Percentiles rank a stretch among this genome's conserved stretches.
phyloP scores from a whole-genome alignment of 805 yeast species.

The Zygotorulaspora sp. region DNA sequence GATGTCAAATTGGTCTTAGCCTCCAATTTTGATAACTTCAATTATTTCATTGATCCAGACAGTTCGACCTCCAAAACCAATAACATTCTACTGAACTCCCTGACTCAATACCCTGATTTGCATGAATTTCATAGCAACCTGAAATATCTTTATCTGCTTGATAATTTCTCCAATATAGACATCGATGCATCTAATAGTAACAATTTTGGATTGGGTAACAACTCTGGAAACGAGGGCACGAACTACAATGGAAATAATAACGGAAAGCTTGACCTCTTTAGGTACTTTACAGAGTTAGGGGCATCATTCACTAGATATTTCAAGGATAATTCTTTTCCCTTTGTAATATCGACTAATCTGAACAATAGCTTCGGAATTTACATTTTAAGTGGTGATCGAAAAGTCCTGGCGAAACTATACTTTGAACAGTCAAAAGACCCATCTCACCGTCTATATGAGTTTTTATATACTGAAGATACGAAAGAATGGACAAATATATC shows the following conservation, averaged over 20 bases:
- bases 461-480: conserved; percentile 18
- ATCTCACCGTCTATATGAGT: conserved; percentile 29
- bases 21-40: conserved; percentile 36
- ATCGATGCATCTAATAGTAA: conserved; percentile 20
- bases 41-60: conserved; percentile 27
- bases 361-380: conserved; percentile 32
- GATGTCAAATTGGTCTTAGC: conserved; percentile 37
- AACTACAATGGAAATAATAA: conserved; percentile 2
- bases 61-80: conserved; percentile 6
- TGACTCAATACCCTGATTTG: conserved; percentile 27
- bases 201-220: conserved; percentile 5
- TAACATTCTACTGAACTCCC: conserved; percentile 32
- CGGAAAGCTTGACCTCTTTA: conserved; percentile 32
- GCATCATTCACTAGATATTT: conserved; percentile 22
- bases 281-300: conserved; percentile 31
- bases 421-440: conserved; percentile 25
- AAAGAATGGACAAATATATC: conserved; percentile 31
- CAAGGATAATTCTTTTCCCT: conserved; percentile 14
- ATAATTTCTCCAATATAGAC: conserved; percentile 31
- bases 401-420: conserved; percentile 23
- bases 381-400: conserved; percentile 11
- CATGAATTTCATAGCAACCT: conserved; percentile 33
- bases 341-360: conserved; percentile 25
- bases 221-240: conserved; percentile 4
- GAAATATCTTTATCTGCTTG: conserved; percentile 31